Conservation (phyloP, 345 rosid genomes). For the Xanthoceras sorbifolium region DNA sequence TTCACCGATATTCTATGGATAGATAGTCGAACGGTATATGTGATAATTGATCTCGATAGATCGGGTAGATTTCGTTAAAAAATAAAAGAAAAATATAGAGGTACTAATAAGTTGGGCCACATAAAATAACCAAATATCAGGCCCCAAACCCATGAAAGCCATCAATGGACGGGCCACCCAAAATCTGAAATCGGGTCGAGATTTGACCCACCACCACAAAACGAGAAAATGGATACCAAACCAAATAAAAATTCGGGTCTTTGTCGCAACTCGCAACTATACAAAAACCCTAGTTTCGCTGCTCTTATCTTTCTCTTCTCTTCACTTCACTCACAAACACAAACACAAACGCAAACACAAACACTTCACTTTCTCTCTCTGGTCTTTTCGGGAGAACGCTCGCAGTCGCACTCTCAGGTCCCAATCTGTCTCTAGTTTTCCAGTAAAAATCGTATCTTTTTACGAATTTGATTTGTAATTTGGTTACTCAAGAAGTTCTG, state of each 20-base stretch:
- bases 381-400: constrained; percentile 11
- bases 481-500: neutral
- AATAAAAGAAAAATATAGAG: no score
- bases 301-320: neutral
- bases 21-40: no score
- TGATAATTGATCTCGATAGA: no score
- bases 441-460: neutral
- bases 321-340: neutral
- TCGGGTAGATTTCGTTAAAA: no score
- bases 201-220: neutral
- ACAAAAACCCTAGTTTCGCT: constrained; percentile 22
- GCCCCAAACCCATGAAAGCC: neutral
- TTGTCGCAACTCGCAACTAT: no score
- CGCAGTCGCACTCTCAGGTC: constrained; percentile 9
- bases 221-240: no score
- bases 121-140: neutral
- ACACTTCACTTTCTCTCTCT: neutral
- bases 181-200: neutral
- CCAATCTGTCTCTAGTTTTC: neutral
- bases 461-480: neutral
- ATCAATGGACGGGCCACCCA: neutral
- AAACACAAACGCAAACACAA: neutral
- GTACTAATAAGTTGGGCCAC: no score
- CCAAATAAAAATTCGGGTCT: neutral
- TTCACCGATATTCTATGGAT: no score